Evolutionary conservation across 306 rosid genomes (phyloP).

Genomic region (Cercis canadensis): DNA sequence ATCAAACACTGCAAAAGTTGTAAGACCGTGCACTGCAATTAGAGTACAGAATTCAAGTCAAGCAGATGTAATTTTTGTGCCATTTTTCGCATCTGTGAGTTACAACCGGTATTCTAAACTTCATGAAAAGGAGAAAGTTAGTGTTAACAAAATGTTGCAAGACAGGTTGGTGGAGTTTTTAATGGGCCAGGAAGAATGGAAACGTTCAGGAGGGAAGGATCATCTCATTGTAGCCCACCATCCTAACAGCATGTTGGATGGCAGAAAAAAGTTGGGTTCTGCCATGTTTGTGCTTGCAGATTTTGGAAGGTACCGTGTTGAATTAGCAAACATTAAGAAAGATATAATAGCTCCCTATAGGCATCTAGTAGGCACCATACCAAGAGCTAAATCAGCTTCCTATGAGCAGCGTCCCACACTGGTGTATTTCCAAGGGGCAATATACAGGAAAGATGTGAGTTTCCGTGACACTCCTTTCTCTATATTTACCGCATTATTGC

Average conservation of each 20-base stretch:
- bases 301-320: conserved; percentile 84
- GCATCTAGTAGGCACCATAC: conserved; percentile 51
- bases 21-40: conserved; percentile 60
- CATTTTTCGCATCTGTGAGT: conserved; percentile 89
- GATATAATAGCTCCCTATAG: conserved; percentile 86
- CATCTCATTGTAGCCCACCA: conserved; percentile 88
- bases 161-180: conserved; percentile 71
- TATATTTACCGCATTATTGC: background rate
- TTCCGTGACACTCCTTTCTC: conserved; percentile 20
- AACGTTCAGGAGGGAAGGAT: conserved; percentile 67
- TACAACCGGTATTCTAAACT: conserved; percentile 81
- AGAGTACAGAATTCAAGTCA: conserved; percentile 81
- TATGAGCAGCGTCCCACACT: conserved; percentile 61
- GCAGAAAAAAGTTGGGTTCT: conserved; percentile 74
- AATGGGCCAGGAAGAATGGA: conserved; percentile 60
- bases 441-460: conserved; percentile 82
- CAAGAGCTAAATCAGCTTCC: no score
- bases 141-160: conserved; percentile 68
- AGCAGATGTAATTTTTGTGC: conserved; percentile 89
- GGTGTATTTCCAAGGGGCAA: conserved; percentile 88
- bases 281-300: conserved; percentile 78
- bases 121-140: no score
- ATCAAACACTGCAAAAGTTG: conserved; percentile 44
- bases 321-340: conserved; percentile 74
- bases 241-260: conserved; percentile 77